Evolutionary conservation across 306 rosid genomes (phyloP), one percentile per base, ranked within the genome.

Genomic region (Cyclanthera cordifolia): DNA sequence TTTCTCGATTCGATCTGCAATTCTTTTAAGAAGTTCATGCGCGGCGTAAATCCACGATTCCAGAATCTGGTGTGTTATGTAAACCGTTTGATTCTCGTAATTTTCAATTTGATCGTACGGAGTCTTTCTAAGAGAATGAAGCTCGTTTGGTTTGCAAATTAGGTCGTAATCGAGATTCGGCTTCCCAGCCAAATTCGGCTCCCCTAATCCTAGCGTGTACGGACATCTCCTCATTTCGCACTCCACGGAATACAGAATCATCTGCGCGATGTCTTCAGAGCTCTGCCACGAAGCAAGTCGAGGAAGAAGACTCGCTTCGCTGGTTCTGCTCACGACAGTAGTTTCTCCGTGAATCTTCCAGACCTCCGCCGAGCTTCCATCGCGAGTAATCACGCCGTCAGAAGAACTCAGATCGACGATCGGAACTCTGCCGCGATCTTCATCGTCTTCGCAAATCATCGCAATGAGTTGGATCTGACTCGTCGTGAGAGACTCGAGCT

Each of bases 151-250:
- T 67, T 64, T 79, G 79, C 95, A 85, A 21, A 89, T 87, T 66
- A 37, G 79, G 80, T 93, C 98, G 91, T 93, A 93, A 4, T 79
- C 86, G 34, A 93, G 86, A 23, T 69, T 57, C 8, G 82, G 80
- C n/a, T 89, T 93, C 0, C 94, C 91, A 30, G 80, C 76, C 10
- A 86, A 56, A 70, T 93, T 93, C 3, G 89, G 81, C 50, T 93
- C 96, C 0, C 98, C 98, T 27, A 93, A 57, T 0, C 98, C 98
- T 4, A 93, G 53, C 11, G 95, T 83, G 86, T 87, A 89, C 14
- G 88, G 73, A 47, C 98, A 89, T 57, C 82, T 79, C 69, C 69
- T 71, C 91, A 93, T 83, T 78, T 83, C 87, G 72, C 81, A 76
- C 47, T 93, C 98, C 28, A 93, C 74, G 28, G 88, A 34, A 73